These are phyloP conservation scores for Ophiocordyceps camponoti-leonardi DNA, from an alignment of 2,329 filamentous ascomycete species.

Conservation along the genomic window DNA sequence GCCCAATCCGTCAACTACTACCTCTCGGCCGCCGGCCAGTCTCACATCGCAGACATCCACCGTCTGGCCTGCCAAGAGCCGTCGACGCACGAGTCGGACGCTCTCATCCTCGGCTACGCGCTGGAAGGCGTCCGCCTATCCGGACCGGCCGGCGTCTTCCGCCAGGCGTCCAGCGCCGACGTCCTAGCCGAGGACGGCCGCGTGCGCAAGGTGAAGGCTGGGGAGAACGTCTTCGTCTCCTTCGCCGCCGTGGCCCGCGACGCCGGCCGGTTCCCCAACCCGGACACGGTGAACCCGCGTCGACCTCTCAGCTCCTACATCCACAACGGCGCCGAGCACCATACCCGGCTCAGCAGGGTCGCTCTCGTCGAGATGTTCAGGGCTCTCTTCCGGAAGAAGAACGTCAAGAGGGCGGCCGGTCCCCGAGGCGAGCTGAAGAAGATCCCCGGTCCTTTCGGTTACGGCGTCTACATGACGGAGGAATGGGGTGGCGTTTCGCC, in stretches of 20 bases:
- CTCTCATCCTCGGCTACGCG: slow-evolving; percentile 49
- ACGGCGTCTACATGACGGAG: slow-evolving; percentile 45
- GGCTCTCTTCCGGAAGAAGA: slow-evolving; percentile 41
- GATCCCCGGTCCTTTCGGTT: slow-evolving; percentile 35
- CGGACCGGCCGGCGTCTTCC: slow-evolving; percentile 43
- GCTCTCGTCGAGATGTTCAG: slow-evolving; percentile 54
- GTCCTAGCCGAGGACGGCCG: slow-evolving; percentile 32
- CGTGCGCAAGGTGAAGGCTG: slow-evolving; percentile 32
- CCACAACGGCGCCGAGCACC: slow-evolving; percentile 44
- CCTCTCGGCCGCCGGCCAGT: slow-evolving; percentile 35
- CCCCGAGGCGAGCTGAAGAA: slow-evolving; percentile 52
- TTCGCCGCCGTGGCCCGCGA: slow-evolving; percentile 41
- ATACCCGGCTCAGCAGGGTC: slow-evolving; percentile 40
- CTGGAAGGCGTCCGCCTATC: slow-evolving; percentile 57
- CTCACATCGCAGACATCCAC: slow-evolving; percentile 43
- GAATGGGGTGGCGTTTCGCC: slow-evolving; percentile 37
- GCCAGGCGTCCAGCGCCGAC: slow-evolving; percentile 29
- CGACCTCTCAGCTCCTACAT: slow-evolving; percentile 49
- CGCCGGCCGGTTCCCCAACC: slow-evolving; percentile 39
- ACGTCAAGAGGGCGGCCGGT: slow-evolving; percentile 43
- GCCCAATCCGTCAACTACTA: slow-evolving; percentile 60
- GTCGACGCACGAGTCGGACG: slow-evolving; percentile 38
- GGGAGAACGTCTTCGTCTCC: slow-evolving; percentile 45
- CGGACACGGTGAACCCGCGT: slow-evolving; percentile 41
- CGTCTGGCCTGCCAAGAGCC: slow-evolving; percentile 34